Percentiles rank a stretch among this genome's conserved stretches.
Evolutionary conservation across 768 basidiomycete genomes (phyloP).

Genomic region (Plicaturopsis crispa): DNA sequence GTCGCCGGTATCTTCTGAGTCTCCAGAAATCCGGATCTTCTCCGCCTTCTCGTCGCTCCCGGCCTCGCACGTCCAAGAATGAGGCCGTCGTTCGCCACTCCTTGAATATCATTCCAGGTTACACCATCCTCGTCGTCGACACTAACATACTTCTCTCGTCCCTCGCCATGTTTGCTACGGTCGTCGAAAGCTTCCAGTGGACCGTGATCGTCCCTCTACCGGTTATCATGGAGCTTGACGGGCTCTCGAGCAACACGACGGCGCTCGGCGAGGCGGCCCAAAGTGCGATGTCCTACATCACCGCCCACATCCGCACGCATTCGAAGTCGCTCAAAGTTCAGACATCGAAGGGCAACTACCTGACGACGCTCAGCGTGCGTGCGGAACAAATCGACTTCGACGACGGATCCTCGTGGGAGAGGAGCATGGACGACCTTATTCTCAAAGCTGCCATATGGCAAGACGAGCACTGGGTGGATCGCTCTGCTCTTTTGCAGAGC

Average conservation of each 20-base stretch:
- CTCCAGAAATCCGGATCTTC: conserved; percentile 42
- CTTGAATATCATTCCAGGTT: conserved; percentile 68
- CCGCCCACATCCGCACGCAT: conserved; percentile 68
- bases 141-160: conserved; percentile 93
- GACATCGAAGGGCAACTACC: conserved; percentile 92
- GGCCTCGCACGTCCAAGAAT: conserved; percentile 20
- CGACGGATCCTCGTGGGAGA: conserved; percentile 39
- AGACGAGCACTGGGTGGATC: conserved; percentile 85
- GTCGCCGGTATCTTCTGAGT: conserved; percentile 64
- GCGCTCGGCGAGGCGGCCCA: conserved; percentile 70
- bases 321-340: conserved; percentile 82
- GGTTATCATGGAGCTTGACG: conserved; percentile 95
- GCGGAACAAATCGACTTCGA: conserved; percentile 78
- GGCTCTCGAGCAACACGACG: conserved; percentile 57
- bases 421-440: conserved; percentile 93
- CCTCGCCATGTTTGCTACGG: conserved; percentile 57
- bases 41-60: conserved; percentile 15
- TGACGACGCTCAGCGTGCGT: conserved; percentile 73
- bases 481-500: conserved; percentile 60
- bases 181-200: conserved; percentile 80
- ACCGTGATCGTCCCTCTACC: conserved; percentile 89
- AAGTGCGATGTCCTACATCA: conserved; percentile 68
- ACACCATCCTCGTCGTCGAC: conserved; percentile 86
- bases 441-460: conserved; percentile 92
- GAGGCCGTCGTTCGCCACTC: conserved; percentile 26